Base-by-base conservation (phyloP, 352 stramenopile genomes). In the Phytophthora capsici region DNA sequence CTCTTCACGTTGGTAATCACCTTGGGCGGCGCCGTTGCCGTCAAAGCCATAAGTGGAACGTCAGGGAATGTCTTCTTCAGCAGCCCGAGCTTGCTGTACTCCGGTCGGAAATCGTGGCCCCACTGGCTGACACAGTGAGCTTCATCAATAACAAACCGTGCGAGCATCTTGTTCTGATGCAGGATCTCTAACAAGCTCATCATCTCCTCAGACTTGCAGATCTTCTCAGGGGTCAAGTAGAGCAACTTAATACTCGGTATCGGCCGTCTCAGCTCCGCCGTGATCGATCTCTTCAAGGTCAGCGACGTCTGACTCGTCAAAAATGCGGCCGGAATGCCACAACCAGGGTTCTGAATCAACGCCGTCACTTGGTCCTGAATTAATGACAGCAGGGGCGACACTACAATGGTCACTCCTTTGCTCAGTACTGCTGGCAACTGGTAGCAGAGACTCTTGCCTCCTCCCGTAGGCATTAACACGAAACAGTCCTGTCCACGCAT, bases 211-310 rank as follows among this genome's bases (percentile, higher is more conserved):
- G 81, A 91, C 62, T 89, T 91, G 40, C 73, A 69, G 22, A 98
- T 84, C 77, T 98, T 98, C 74, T 99, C 96, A 0, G 96, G 95
- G n/a, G 96, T 99, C 8, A 98, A 84, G 70, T 98, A 97, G 17
- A 98, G 82, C 63, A 99, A 72, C 40, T 93, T 94, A 23, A 98
- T 48, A 38, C 77, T 88, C 16, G 83, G 79, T 16, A 57, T 45
- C 6, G 65, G 56, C 57, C 96, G 89, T 50, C 85, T 86, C 52
- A 98, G 87, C 53, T 98, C 90, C 22, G 89, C 69, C 4, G 66
- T 79, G 51, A 96, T 93, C 3, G 77, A 77, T 7, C 80, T 78
- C 19, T 87, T 86, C 16, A 90, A 62, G 4, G 74, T 89, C 30
- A 90, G 63, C 23, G 63, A 66, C 14, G 83, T 94, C 50, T 92